Base-by-base conservation (phyloP, 2,329 filamentous ascomycete genomes). In the Teratosphaeria destructans region DNA sequence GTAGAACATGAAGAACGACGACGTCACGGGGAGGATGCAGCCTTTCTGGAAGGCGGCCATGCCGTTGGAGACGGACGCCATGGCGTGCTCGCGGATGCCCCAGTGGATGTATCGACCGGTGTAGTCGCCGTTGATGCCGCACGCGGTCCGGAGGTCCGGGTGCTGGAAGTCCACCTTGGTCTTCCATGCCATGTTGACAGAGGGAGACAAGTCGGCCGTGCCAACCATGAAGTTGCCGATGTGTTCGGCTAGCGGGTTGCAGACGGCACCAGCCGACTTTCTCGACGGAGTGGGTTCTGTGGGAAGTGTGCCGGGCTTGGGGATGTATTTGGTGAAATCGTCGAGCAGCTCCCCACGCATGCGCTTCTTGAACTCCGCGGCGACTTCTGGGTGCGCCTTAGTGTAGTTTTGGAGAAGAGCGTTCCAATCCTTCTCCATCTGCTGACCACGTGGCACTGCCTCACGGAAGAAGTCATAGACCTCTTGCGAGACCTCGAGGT, bases 61-160 rank as follows among this genome's bases (percentile, higher is more conserved):
- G 19, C 73, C 73, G 60, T 75, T 75, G 16, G 72, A 77, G 27
- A 83, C 80, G 34, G 78, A 72, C 2, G 77, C 77, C 84, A 86
- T 86, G 58, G 82, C 82, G 66, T 85, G 82, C 64, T 85, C 82
- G 5, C 83, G 79, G 58, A 85, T 79, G 47, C 82, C 83, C 68
- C 78, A 85, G 68, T 82, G 82, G 63, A 85, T 74, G 62, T 78
- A 78, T 7, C 77, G 74, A 26, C 77, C 77, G 2, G 70, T 67
- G 64, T 81, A 81, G 69, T 80, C 73, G 52, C 83, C 84, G 62
- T 81, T 81, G 65, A 81, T 78, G 6, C 80, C 80, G 61, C 78
- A 69, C 1, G 68, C 63, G 19, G 70, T 68, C 11, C 62, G 61
- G 23, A 71, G 65, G 35, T 70, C 64, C 12, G 71, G 70, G 68